Conservation (phyloP, 352 stramenopile genomes). For the Pythium utonaiense region DNA sequence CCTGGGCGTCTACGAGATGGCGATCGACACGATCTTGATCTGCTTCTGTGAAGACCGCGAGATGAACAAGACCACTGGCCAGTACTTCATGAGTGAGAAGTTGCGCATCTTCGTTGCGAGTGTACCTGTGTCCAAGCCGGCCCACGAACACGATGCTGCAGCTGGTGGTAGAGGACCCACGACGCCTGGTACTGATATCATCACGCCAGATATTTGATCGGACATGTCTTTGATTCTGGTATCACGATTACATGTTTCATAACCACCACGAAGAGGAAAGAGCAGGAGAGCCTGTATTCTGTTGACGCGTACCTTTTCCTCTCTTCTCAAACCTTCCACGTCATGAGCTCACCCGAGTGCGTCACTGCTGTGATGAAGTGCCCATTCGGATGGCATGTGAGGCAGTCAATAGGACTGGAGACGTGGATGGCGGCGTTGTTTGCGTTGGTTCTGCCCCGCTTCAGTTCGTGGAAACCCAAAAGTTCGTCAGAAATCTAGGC, state of each 20-base stretch:
- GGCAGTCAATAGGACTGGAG: neutral
- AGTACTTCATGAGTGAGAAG: slow-evolving; percentile 82
- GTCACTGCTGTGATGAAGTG: slow-evolving; percentile 3
- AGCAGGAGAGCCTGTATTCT: slow-evolving; percentile 5
- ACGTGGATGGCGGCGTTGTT: neutral
- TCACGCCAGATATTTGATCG: neutral
- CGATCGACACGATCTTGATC: slow-evolving; percentile 94
- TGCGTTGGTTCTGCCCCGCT: neutral
- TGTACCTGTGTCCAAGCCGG: slow-evolving; percentile 31
- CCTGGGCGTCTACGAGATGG: slow-evolving; percentile 92
- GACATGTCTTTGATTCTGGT: neutral
- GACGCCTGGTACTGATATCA: neutral
- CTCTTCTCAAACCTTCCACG: slow-evolving; percentile 7
- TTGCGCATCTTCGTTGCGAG: slow-evolving; percentile 68
- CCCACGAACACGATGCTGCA: slow-evolving; percentile 5
- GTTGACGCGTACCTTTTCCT: neutral
- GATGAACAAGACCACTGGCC: slow-evolving; percentile 57
- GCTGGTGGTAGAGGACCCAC: neutral
- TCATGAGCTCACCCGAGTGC: neutral
- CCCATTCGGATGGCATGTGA: slow-evolving; percentile 6
- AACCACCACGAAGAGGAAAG: neutral
- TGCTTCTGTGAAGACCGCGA: slow-evolving; percentile 95
- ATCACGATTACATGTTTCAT: neutral
- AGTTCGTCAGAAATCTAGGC: neutral
- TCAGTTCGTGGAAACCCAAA: too few relatives aligned